Conservation (phyloP, 2,329 filamentous ascomycete species). For the Epichloe sp. region DNA sequence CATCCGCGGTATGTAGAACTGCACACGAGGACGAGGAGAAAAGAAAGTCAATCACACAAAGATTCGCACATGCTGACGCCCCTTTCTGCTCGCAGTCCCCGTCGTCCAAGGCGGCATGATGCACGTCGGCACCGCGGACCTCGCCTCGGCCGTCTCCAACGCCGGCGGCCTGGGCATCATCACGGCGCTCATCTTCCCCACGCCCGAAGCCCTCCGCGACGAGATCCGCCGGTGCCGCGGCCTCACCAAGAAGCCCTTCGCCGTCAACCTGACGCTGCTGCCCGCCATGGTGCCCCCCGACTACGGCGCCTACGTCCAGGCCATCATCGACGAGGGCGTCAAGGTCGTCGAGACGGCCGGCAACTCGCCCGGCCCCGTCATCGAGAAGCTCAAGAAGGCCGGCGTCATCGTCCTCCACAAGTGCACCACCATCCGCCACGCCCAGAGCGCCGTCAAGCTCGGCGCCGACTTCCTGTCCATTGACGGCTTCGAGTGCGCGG, state of each 20-base stretch:
- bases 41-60: not conserved
- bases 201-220: slow-evolving; percentile 79
- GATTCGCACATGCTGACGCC: not conserved
- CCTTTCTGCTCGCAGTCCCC: slow-evolving; percentile 40
- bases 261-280: slow-evolving; percentile 88
- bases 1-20: slow-evolving; percentile 31
- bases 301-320: slow-evolving; percentile 83
- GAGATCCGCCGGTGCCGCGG: slow-evolving; percentile 80
- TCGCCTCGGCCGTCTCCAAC: slow-evolving; percentile 65
- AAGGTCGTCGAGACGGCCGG: slow-evolving; percentile 86
- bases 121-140: slow-evolving; percentile 70
- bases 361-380: slow-evolving; percentile 79
- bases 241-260: slow-evolving; percentile 72
- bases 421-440: slow-evolving; percentile 92
- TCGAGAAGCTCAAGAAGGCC: slow-evolving; percentile 72
- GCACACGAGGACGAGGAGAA: not conserved
- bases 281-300: slow-evolving; percentile 87
- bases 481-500: slow-evolving; percentile 95
- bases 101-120: slow-evolving; percentile 81
- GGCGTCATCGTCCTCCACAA: slow-evolving; percentile 81
- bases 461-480: slow-evolving; percentile 95
- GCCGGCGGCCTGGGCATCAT: slow-evolving; percentile 74
- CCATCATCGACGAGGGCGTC: slow-evolving; percentile 86
- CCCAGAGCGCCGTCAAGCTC: slow-evolving; percentile 79
- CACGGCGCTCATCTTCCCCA: slow-evolving; percentile 83